A percentile compares a stretch with the other conserved stretches of the same genome.
Evolutionary conservation across 805 yeast species (phyloP).

Genomic region (Diddensiella caesifluorescens): DNA sequence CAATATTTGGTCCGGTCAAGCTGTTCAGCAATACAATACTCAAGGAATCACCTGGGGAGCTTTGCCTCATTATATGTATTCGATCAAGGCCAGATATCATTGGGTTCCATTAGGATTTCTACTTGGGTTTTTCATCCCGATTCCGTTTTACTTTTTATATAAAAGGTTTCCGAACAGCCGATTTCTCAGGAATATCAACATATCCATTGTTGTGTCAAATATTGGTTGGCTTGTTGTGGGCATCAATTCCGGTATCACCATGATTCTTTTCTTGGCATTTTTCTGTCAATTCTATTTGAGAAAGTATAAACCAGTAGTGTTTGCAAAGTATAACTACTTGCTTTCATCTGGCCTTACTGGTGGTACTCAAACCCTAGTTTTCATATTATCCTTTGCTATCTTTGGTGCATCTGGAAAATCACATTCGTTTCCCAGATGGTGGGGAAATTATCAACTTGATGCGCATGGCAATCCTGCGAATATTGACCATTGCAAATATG

Average conservation of each 20-base stretch:
- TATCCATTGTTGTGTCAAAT: conserved; percentile 31
- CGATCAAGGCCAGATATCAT: conserved; percentile 26
- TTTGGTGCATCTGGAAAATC: conserved; percentile 32
- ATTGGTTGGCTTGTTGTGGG: conserved; percentile 31
- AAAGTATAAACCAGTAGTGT: conserved; percentile 41
- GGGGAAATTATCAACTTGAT: conserved; percentile 26
- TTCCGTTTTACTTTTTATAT: conserved; percentile 31
- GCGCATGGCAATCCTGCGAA: conserved; percentile 1
- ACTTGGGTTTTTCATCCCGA: conserved; percentile 27
- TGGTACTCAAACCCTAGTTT: conserved; percentile 38
- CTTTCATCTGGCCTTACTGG: conserved; percentile 47
- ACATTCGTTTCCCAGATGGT: conserved; percentile 32
- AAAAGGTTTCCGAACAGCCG: conserved; percentile 31
- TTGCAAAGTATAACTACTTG: conserved; percentile 50
- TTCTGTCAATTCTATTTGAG: conserved; percentile 43
- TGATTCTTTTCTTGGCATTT: conserved; percentile 35
- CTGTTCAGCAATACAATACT: conserved; percentile 35
- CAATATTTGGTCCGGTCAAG: conserved; percentile 34
- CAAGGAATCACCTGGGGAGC: conserved; percentile 35
- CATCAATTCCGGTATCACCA: conserved; percentile 32
- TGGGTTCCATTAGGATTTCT: conserved; percentile 28
- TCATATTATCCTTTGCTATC: conserved; percentile 32
- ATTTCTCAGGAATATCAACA: conserved; percentile 22
- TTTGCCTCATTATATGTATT: conserved; percentile 29
- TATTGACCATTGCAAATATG: conserved; percentile 8